These are phyloP conservation scores for Solanum peruvianum DNA, from an alignment of 257 asterid genomes.

Conservation along the genomic window DNA sequence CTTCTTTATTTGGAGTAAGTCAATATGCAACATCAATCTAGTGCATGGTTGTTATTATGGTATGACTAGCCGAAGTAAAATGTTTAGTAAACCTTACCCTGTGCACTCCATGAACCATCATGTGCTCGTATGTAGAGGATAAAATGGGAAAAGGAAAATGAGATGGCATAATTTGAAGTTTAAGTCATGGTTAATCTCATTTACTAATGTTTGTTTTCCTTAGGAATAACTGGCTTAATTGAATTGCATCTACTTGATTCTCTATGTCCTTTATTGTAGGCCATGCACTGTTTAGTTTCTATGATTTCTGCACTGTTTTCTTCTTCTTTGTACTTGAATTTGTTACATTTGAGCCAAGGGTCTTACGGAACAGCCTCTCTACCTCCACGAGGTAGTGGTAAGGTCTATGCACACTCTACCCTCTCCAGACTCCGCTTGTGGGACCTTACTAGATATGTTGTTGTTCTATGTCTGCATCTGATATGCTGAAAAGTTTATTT, in stretches of 20 bases:
- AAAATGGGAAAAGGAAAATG: not conserved
- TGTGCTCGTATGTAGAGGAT: not conserved
- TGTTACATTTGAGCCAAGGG: not conserved
- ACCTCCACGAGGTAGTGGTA: not conserved
- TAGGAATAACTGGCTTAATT: not conserved
- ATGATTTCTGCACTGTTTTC: not conserved
- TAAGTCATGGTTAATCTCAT: not conserved
- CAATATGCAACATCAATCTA: constrained; percentile 2
- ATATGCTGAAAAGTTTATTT: not conserved
- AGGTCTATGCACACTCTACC: not conserved
- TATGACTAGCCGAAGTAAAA: not conserved
- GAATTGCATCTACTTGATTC: not conserved
- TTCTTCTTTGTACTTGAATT: no score
- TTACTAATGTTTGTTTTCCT: not conserved
- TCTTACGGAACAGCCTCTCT: not conserved
- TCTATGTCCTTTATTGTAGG: not conserved
- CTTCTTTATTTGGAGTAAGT: constrained; percentile 92
- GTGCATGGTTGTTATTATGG: not conserved
- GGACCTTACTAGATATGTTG: not conserved
- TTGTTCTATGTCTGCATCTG: not conserved
- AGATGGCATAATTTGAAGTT: not conserved
- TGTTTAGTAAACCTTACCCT: not conserved
- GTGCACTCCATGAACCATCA: not conserved
- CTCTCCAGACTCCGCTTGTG: not conserved
- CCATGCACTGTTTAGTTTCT: not conserved